Conservation (phyloP, 2,329 filamentous ascomycete species). For the Verticillium dahliae region DNA sequence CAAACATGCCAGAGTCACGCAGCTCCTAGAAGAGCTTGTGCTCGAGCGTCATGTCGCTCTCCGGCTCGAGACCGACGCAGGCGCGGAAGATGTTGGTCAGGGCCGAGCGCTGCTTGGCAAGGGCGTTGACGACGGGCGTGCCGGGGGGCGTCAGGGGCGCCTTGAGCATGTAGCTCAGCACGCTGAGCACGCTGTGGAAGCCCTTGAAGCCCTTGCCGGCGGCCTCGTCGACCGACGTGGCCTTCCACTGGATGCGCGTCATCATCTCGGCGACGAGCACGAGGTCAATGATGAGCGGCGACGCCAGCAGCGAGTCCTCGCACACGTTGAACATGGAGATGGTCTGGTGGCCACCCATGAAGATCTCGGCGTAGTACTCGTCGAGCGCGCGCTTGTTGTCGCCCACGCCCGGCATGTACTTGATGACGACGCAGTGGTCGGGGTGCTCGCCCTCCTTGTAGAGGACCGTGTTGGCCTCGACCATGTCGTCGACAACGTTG, state of each 20-base stretch:
- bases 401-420: constrained; percentile 98
- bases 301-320: constrained; percentile 94
- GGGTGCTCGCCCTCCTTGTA: constrained; percentile 92
- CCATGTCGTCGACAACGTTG: constrained; percentile 99
- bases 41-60: constrained; percentile 98
- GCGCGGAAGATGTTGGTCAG: constrained; percentile 98
- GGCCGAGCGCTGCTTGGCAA: constrained; percentile 91
- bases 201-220: constrained; percentile 68
- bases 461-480: constrained; percentile 85
- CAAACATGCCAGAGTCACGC: neutral
- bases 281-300: constrained; percentile 94
- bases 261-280: constrained; percentile 94
- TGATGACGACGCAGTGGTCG: constrained; percentile 98
- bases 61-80: constrained; percentile 91
- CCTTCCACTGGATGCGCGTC: constrained; percentile 94
- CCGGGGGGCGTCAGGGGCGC: constrained; percentile 90
- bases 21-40: constrained; percentile 81
- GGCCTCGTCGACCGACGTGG: constrained; percentile 42
- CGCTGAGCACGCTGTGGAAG: constrained; percentile 95
- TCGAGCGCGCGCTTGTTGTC: constrained; percentile 99
- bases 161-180: constrained; percentile 99
- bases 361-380: constrained; percentile 99
- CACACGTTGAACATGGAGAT: constrained; percentile 98
- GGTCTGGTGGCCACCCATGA: constrained; percentile 96
- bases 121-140: constrained; percentile 89